These are phyloP conservation scores for Trichophaea hybrida DNA, from an alignment of 2,329 filamentous ascomycete species.

Conservation along the genomic window DNA sequence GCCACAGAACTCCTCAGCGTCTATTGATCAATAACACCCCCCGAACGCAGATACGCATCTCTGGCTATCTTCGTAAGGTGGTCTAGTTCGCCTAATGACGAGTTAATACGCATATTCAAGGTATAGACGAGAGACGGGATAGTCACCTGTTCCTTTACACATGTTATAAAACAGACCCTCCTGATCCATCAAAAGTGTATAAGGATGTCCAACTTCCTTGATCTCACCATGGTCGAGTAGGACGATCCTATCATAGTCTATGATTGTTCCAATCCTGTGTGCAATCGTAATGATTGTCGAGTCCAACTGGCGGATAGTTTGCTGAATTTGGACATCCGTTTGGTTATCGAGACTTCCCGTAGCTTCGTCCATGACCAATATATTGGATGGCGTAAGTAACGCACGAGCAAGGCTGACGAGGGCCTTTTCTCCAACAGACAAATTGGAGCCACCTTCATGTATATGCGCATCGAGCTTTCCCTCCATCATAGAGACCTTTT, in stretches of 20 bases:
- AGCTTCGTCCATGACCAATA: constrained; percentile 90
- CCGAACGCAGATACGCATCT: constrained; percentile 38
- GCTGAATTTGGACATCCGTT: constrained; percentile 52
- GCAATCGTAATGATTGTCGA: constrained; percentile 97
- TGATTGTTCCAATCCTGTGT: constrained; percentile 58
- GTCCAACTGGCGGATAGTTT: constrained; percentile 41
- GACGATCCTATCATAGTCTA: constrained; percentile 67
- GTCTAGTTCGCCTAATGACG: constrained; percentile 22
- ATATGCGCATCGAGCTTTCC: constrained; percentile 82
- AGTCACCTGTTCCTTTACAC: not conserved
- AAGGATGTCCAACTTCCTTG: constrained; percentile 78
- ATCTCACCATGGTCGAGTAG: constrained; percentile 83
- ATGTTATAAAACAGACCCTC: constrained; percentile 57
- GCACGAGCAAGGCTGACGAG: constrained; percentile 86
- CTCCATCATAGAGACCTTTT: constrained; percentile 73
- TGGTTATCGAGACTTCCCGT: constrained; percentile 58
- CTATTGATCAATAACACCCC: constrained; percentile 22
- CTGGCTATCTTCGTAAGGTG: constrained; percentile 19
- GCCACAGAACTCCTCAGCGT: too few relatives aligned
- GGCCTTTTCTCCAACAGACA: constrained; percentile 89
- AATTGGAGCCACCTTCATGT: constrained; percentile 89
- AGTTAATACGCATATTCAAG: too few relatives aligned
- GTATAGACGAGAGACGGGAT: too few relatives aligned
- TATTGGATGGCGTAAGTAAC: constrained; percentile 88
- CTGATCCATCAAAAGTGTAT: constrained; percentile 56